Conservation (phyloP, 208 protist species). For the Trypanosoma brucei region DNA sequence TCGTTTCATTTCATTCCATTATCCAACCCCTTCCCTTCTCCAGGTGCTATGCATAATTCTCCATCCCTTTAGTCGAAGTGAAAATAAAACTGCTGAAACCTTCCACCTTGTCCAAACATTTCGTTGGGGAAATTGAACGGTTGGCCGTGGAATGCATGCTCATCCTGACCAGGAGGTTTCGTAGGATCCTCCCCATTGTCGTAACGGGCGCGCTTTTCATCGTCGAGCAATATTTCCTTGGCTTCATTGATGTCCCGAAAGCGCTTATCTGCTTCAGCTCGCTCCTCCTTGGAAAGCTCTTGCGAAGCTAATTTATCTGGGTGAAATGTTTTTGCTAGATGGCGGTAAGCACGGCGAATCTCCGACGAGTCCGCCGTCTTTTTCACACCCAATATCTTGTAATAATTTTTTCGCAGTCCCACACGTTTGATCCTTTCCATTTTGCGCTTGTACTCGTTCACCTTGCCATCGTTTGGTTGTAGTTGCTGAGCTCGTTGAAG, state of each 20-base stretch:
- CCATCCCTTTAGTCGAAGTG: slow-evolving; percentile 20
- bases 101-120: slow-evolving; percentile 23
- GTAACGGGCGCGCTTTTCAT: slow-evolving; percentile 83
- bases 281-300: slow-evolving; percentile 59
- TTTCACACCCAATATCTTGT: slow-evolving; percentile 88
- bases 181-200: slow-evolving; percentile 87
- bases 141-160: slow-evolving; percentile 59
- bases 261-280: slow-evolving; percentile 55
- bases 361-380: slow-evolving; percentile 72
- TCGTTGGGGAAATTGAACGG: slow-evolving; percentile 41
- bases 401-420: slow-evolving; percentile 84
- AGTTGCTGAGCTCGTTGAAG: slow-evolving; percentile 22
- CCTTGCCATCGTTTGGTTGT: slow-evolving; percentile 25
- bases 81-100: slow-evolving; percentile 56
- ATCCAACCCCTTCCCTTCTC: slow-evolving; percentile 1
- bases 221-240: slow-evolving; percentile 86
- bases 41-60: slow-evolving; percentile 11
- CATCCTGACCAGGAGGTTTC: slow-evolving; percentile 48
- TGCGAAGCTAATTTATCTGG: slow-evolving; percentile 86
- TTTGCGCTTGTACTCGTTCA: slow-evolving; percentile 37
- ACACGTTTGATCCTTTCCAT: slow-evolving; percentile 56
- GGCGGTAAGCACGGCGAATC: slow-evolving; percentile 89
- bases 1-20: slow-evolving; percentile 4
- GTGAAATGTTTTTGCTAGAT: slow-evolving; percentile 83
- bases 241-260: slow-evolving; percentile 91